Conservation (phyloP, 768 basidiomycete species). For the Naganishia onofrii region DNA sequence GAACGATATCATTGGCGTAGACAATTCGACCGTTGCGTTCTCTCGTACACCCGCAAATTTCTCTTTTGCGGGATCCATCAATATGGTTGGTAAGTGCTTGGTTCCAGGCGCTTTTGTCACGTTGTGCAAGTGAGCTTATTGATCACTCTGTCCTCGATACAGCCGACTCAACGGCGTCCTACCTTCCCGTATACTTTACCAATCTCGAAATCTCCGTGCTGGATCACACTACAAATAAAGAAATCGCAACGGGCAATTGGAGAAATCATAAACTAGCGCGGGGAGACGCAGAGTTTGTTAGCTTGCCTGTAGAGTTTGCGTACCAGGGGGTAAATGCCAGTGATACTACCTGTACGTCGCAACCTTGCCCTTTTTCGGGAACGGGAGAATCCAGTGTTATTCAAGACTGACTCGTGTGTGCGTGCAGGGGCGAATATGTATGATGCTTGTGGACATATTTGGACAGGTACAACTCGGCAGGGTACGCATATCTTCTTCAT, state of each 20-base stretch:
- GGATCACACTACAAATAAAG: conserved; percentile 65
- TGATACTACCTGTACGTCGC: conserved; percentile 71
- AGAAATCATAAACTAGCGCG: conserved; percentile 64
- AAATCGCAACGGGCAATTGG: conserved; percentile 68
- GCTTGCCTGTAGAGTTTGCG: conserved; percentile 76
- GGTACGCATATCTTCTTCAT: conserved; percentile 31
- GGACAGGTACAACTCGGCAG: conserved; percentile 44
- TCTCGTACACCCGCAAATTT: conserved; percentile 81
- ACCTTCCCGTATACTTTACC: conserved; percentile 72
- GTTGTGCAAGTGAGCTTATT: neutral
- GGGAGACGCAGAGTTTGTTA: conserved; percentile 63
- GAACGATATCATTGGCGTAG: conserved; percentile 59
- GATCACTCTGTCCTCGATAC: neutral
- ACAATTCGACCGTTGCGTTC: conserved; percentile 59
- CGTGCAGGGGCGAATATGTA: conserved; percentile 48
- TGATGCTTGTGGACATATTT: conserved; percentile 47
- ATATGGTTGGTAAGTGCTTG: conserved; percentile 58
- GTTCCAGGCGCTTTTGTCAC: neutral
- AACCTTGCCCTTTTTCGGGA: neutral
- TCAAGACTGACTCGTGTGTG: neutral
- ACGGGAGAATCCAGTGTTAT: neutral
- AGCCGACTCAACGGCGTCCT: conserved; percentile 71
- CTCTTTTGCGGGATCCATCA: conserved; percentile 73
- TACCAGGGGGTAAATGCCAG: conserved; percentile 75
- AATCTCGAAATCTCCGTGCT: conserved; percentile 66